phyloP scores from a whole-genome alignment of 2,329 filamentous ascomycete genomes.

The Fusarium mexicanum region DNA sequence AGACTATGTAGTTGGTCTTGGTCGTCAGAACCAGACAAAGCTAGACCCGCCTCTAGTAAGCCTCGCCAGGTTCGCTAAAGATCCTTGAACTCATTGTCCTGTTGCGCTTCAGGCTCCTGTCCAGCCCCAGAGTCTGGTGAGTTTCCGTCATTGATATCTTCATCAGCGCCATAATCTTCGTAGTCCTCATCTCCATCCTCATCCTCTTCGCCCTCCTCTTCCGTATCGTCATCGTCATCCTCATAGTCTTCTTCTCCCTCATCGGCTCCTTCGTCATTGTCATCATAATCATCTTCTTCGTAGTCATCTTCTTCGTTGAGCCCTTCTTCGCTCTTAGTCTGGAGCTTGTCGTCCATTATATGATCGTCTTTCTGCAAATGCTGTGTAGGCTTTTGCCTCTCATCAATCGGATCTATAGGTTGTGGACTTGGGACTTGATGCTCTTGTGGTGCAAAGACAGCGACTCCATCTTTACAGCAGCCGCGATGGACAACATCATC shows the following conservation, averaged over 20 bases:
- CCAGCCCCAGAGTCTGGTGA: too few species aligned
- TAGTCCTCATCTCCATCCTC: not conserved
- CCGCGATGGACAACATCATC: not conserved
- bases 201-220: not conserved
- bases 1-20: too few species aligned
- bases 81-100: too few species aligned
- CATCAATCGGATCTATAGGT: not conserved
- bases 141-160: too few species aligned
- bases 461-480: not conserved
- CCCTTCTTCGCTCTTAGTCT: not conserved
- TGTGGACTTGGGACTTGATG: too few species aligned
- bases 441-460: not conserved
- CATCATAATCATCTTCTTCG: not conserved
- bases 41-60: too few species aligned
- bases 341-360: not conserved
- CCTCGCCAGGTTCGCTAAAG: too few species aligned
- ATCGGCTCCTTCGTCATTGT: not conserved
- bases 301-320: not conserved
- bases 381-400: not conserved
- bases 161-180: too few species aligned
- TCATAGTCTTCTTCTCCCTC: not conserved
- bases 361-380: not conserved
- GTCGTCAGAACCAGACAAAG: too few species aligned
- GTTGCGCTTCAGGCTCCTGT: too few species aligned
- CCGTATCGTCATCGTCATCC: not conserved